Evolutionary conservation across 768 basidiomycete species (phyloP).

Genomic region (Russula virescens): DNA sequence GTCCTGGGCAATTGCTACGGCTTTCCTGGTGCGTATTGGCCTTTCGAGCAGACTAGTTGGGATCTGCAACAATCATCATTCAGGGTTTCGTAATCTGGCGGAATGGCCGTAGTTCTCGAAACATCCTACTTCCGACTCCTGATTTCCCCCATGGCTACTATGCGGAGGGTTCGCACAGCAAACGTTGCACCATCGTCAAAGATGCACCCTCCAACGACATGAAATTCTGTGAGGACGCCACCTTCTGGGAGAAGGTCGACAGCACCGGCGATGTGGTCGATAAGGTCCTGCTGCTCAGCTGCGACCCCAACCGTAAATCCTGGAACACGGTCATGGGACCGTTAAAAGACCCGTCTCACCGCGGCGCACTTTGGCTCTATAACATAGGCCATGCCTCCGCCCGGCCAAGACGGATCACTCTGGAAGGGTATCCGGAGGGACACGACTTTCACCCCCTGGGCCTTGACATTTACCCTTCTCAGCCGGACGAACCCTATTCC

Average conservation of each 20-base stretch:
- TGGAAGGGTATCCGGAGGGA: constrained; percentile 47
- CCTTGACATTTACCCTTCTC: constrained; percentile 50
- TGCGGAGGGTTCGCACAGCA: constrained; percentile 42
- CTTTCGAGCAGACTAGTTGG: neutral
- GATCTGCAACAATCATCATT: neutral
- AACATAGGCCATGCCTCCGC: constrained; percentile 17
- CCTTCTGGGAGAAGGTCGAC: constrained; percentile 57
- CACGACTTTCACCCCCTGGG: constrained; percentile 74
- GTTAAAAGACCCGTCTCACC: constrained; percentile 48
- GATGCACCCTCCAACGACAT: constrained; percentile 30
- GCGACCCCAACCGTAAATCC: constrained; percentile 47
- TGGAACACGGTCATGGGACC: constrained; percentile 84
- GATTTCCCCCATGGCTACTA: constrained; percentile 27
- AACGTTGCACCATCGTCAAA: constrained; percentile 41
- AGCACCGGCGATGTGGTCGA: constrained; percentile 34
- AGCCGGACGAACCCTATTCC: constrained; percentile 39
- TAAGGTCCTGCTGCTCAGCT: constrained; percentile 42
- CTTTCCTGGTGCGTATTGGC: constrained; percentile 5
- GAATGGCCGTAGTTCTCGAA: constrained; percentile 20
- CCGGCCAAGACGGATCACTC: constrained; percentile 36
- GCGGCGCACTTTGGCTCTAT: constrained; percentile 60
- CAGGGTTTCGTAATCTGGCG: constrained; percentile 16
- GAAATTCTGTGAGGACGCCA: constrained; percentile 58
- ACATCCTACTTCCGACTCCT: constrained; percentile 18
- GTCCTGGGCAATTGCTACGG: constrained; percentile 8